These are phyloP conservation scores for Pyrenopolyporus hunteri DNA, from an alignment of 495 filamentous ascomycete species.

Conservation along the genomic window DNA sequence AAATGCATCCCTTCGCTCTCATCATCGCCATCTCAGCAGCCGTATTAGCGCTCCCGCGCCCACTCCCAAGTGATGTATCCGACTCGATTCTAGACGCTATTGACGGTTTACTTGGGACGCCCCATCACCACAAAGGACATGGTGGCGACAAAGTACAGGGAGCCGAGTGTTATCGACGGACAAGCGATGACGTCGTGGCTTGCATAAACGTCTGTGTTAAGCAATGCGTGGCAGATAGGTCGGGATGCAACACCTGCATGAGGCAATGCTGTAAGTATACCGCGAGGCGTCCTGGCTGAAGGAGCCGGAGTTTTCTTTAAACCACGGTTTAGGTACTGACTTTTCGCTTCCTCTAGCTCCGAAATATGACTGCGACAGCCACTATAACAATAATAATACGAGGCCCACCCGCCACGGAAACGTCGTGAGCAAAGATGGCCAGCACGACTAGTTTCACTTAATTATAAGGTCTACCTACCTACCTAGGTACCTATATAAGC, in stretches of 20 bases:
- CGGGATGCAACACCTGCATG: constrained; percentile 15
- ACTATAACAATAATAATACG: not conserved
- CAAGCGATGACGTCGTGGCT: not conserved
- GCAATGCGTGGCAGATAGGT: not conserved
- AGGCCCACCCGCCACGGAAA: not conserved
- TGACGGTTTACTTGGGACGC: constrained; percentile 2
- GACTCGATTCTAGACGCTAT: constrained; percentile 6
- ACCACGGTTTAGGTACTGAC: constrained; percentile 5
- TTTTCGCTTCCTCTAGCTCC: constrained; percentile 1
- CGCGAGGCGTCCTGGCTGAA: no score
- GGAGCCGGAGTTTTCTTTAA: no score
- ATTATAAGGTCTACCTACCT: no score
- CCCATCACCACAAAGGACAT: not conserved
- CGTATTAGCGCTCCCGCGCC: constrained; percentile 14
- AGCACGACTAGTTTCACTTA: no score
- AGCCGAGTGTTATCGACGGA: not conserved
- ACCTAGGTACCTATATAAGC: no score
- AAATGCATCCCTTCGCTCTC: constrained; percentile 22
- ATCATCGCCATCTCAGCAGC: constrained; percentile 19
- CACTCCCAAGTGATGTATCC: constrained; percentile 2
- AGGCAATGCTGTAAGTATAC: constrained; percentile 26
- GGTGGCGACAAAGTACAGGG: not conserved
- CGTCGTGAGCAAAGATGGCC: not conserved
- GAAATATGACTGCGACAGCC: not conserved
- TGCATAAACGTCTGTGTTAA: constrained; percentile 19